Evolutionary conservation across 2,329 filamentous ascomycete species (phyloP).

Genomic region (Chalara sp.): DNA sequence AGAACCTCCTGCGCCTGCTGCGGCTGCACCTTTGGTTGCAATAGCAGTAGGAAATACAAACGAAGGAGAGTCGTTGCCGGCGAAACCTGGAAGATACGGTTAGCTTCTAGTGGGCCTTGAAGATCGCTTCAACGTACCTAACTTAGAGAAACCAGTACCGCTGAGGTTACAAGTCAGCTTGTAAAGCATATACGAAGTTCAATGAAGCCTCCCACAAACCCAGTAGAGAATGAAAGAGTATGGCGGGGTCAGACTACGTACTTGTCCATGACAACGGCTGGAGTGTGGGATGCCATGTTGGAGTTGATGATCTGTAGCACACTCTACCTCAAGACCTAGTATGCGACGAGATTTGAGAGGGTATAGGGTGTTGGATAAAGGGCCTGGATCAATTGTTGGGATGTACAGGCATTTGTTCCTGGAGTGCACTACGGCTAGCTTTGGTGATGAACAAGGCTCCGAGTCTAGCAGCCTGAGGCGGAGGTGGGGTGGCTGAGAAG

Average conservation of each 20-base stretch:
- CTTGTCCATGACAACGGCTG: constrained; percentile 99
- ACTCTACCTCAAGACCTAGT: neutral
- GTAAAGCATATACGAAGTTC: too few relatives aligned
- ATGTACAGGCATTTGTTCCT: too few relatives aligned
- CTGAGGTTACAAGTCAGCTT: constrained; percentile 42
- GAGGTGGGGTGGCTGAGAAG: neutral
- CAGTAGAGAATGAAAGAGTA: neutral
- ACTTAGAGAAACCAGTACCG: constrained; percentile 98
- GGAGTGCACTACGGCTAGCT: too few relatives aligned
- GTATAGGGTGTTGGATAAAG: too few relatives aligned
- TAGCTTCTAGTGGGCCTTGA: neutral
- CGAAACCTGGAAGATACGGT: constrained; percentile 62
- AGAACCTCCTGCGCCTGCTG: constrained; percentile 58
- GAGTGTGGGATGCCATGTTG: constrained; percentile 94
- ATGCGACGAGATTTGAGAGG: too few relatives aligned
- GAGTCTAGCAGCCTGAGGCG: neutral
- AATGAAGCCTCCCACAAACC: too few relatives aligned
- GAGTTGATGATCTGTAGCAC: constrained; percentile 20
- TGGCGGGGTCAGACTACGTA: constrained; percentile 46
- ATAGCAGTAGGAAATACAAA: constrained; percentile 99
- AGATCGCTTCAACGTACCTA: constrained; percentile 57
- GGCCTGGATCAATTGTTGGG: too few relatives aligned
- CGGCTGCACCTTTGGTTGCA: constrained; percentile 78
- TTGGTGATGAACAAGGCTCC: too few relatives aligned
- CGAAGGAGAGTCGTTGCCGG: constrained; percentile 97